Conservation (phyloP, 345 rosid species). For the Moringa oleifera region DNA sequence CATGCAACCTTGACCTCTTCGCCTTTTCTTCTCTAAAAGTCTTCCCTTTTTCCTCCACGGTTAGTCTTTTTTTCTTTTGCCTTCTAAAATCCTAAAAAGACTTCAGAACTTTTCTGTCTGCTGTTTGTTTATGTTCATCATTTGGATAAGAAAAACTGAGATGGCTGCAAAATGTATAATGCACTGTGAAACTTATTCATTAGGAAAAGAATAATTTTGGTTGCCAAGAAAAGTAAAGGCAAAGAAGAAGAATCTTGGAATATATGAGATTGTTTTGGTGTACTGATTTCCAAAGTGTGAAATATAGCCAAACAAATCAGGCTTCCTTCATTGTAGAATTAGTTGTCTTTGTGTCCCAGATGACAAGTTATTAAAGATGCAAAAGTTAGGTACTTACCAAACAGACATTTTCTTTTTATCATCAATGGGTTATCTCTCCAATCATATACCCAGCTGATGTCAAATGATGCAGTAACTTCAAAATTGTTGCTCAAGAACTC, state of each 20-base stretch:
- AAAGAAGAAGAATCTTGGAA: not conserved
- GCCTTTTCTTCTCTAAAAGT: constrained; percentile 7
- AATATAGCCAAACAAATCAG: not conserved
- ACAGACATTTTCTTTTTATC: no score
- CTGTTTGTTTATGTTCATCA: constrained; percentile 3
- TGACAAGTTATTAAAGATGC: no score
- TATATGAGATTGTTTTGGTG: not conserved
- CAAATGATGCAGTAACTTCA: not conserved
- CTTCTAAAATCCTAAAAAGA: constrained; percentile 17
- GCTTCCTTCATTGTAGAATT: not conserved
- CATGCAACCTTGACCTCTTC: constrained; percentile 7
- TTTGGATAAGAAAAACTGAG: no score
- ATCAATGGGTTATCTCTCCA: no score
- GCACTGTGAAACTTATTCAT: not conserved
- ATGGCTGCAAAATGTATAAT: no score
- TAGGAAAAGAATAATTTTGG: not conserved
- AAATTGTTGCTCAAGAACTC: not conserved
- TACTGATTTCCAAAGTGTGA: not conserved
- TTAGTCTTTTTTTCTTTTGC: constrained; percentile 12
- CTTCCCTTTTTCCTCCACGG: constrained; percentile 13
- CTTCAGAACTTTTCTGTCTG: constrained; percentile 7
- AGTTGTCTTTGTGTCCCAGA: not conserved
- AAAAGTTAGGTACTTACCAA: no score
- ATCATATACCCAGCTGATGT: not conserved
- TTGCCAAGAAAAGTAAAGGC: constrained; percentile 2